A percentile compares a stretch with the other conserved stretches of the same genome.
Conservation (phyloP, 371 early-diverging fungal genomes). For the Basidiobolus meristosporus region DNA sequence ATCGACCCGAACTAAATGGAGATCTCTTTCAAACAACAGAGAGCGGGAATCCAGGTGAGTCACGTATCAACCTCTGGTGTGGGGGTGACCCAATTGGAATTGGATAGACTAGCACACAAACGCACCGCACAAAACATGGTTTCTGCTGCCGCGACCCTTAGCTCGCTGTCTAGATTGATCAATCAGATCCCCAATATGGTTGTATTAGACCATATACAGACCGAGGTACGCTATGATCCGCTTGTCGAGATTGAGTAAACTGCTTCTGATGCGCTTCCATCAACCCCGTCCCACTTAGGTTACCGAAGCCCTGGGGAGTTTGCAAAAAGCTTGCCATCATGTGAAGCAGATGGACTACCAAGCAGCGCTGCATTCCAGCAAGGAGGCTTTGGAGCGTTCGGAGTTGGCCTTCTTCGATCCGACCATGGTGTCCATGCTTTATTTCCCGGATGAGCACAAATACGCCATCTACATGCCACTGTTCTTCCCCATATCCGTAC, state of each 20-base stretch:
- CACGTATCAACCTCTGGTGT: constrained; percentile 6
- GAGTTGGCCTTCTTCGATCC: constrained; percentile 91
- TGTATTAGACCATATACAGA: constrained; percentile 63
- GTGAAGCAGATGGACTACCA: constrained; percentile 12
- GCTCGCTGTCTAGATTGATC: constrained; percentile 60
- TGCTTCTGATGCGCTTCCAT: too few relatives aligned
- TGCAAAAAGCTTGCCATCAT: constrained; percentile 3
- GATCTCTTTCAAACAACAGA: neutral
- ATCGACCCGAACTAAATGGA: neutral
- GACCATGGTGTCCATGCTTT: constrained; percentile 88
- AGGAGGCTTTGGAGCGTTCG: constrained; percentile 39
- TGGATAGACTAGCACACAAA: constrained; percentile 41
- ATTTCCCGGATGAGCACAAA: constrained; percentile 94
- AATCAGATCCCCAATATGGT: constrained; percentile 77
- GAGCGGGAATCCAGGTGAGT: constrained; percentile 2
- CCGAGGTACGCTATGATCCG: too few relatives aligned
- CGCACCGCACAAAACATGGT: constrained; percentile 47
- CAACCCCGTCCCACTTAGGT: too few relatives aligned
- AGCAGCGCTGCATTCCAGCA: constrained; percentile 24
- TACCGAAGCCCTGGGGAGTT: too few relatives aligned
- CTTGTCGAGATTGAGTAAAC: too few relatives aligned
- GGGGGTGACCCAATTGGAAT: constrained; percentile 52
- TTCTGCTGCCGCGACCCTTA: constrained; percentile 49
- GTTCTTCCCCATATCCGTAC: constrained; percentile 78
- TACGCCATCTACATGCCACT: constrained; percentile 93